These are phyloP conservation scores for Curvularia sp. DNA, from an alignment of 2,329 filamentous ascomycete genomes.

Conservation along the genomic window DNA sequence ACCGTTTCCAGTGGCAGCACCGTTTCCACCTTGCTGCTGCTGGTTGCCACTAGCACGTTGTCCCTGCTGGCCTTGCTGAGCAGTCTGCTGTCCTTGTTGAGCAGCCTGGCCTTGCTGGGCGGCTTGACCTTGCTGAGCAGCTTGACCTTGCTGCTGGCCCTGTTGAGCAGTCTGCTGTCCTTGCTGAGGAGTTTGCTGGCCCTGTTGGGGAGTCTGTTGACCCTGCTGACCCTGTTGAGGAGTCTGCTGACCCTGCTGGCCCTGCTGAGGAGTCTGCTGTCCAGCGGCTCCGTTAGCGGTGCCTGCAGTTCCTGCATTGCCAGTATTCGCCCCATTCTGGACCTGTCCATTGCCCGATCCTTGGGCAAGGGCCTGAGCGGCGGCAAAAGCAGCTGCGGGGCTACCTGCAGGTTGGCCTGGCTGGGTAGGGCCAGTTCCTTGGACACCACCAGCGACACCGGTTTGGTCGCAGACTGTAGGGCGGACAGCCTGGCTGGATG, in stretches of 20 bases:
- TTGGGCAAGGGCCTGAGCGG: constrained; percentile 36
- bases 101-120: not conserved
- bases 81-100: constrained; percentile 11
- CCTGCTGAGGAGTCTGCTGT: constrained; percentile 8
- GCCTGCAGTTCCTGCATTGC: not conserved
- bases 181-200: constrained; percentile 14
- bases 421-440: constrained; percentile 38
- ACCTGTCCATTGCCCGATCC: constrained; percentile 43
- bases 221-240: constrained; percentile 18
- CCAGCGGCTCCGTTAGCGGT: not conserved
- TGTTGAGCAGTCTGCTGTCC: constrained; percentile 9
- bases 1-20: constrained; percentile 7
- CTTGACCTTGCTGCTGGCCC: not conserved
- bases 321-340: constrained; percentile 23
- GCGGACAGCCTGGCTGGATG: constrained; percentile 39
- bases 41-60: not conserved
- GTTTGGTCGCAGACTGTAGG: constrained; percentile 45
- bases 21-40: too few relatives aligned
- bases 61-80: constrained; percentile 6
- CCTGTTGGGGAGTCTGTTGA: constrained; percentile 17
- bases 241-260: constrained; percentile 7
- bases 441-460: constrained; percentile 46
- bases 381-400: constrained; percentile 42
- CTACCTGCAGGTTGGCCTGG: constrained; percentile 42
- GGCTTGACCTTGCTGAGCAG: constrained; percentile 3